A percentile compares a stretch with the other conserved stretches of the same genome.
Conservation (phyloP, 2,329 filamentous ascomycete species). For the Paecilomyces formosus region DNA sequence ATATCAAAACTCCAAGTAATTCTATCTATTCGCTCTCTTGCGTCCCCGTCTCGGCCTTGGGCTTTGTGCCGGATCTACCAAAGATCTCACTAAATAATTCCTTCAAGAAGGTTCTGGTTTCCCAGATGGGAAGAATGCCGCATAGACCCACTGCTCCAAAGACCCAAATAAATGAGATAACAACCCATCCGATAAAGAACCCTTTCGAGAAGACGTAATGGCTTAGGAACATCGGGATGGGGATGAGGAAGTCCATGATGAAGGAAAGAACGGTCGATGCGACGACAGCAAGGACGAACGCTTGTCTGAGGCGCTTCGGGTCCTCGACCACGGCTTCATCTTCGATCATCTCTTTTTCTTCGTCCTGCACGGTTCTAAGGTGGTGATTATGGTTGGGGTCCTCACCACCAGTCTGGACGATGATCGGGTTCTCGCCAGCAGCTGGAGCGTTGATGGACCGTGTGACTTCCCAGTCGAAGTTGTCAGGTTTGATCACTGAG, state of each 20-base stretch:
- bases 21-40: neutral
- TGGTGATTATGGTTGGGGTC: neutral
- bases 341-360: slow-evolving; percentile 17
- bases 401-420: neutral
- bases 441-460: slow-evolving; percentile 15
- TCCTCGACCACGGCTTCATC: slow-evolving; percentile 19
- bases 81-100: slow-evolving; percentile 4
- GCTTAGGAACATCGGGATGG: slow-evolving; percentile 36
- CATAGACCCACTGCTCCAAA: slow-evolving; percentile 33
- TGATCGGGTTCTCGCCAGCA: neutral
- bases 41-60: neutral
- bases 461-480: slow-evolving; percentile 34
- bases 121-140: slow-evolving; percentile 35
- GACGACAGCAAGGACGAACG: slow-evolving; percentile 30
- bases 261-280: slow-evolving; percentile 31
- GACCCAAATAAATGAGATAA: slow-evolving; percentile 37
- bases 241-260: slow-evolving; percentile 32
- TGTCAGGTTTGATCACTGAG: slow-evolving; percentile 26
- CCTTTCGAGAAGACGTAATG: slow-evolving; percentile 32
- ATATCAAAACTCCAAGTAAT: too few relatives aligned
- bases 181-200: slow-evolving; percentile 37
- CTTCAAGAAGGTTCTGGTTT: slow-evolving; percentile 27
- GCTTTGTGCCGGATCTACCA: neutral
- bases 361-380: slow-evolving; percentile 12
- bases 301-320: slow-evolving; percentile 20